These are phyloP conservation scores for Apiospora hydei DNA, from an alignment of 2,329 filamentous ascomycete species.

Conservation along the genomic window DNA sequence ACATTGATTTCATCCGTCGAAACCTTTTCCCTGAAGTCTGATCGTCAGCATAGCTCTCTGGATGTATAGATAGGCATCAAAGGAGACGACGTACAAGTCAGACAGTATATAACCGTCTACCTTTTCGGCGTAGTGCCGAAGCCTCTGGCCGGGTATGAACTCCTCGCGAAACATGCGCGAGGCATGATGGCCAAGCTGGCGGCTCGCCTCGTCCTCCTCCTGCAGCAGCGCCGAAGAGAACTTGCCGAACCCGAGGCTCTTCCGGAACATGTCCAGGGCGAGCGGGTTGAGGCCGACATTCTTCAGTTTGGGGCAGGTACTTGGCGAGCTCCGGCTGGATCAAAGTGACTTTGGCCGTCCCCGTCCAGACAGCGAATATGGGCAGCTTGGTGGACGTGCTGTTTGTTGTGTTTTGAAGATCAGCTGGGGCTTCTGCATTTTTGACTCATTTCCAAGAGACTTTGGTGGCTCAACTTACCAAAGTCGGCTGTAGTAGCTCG, in stretches of 20 bases:
- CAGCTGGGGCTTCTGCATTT: background rate
- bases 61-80: background rate
- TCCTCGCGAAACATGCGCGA: conserved; percentile 30
- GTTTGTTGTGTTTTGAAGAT: background rate
- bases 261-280: conserved; percentile 24
- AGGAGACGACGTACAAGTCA: background rate
- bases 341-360: background rate
- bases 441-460: too few species aligned
- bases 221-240: conserved; percentile 25
- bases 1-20: background rate
- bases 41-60: background rate
- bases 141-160: conserved; percentile 27
- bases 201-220: conserved; percentile 26
- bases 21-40: background rate
- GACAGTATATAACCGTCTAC: conserved; percentile 25
- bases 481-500: background rate
- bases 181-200: conserved; percentile 13
- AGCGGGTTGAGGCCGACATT: background rate
- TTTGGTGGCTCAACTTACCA: background rate
- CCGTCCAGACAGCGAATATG: background rate
- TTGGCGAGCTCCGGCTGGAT: background rate
- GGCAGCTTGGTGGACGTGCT: background rate
- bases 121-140: conserved; percentile 23
- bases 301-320: background rate
- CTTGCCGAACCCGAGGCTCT: conserved; percentile 27